Base-by-base conservation (phyloP, 495 filamentous ascomycete genomes). In the Mycothermus thermophilus region DNA sequence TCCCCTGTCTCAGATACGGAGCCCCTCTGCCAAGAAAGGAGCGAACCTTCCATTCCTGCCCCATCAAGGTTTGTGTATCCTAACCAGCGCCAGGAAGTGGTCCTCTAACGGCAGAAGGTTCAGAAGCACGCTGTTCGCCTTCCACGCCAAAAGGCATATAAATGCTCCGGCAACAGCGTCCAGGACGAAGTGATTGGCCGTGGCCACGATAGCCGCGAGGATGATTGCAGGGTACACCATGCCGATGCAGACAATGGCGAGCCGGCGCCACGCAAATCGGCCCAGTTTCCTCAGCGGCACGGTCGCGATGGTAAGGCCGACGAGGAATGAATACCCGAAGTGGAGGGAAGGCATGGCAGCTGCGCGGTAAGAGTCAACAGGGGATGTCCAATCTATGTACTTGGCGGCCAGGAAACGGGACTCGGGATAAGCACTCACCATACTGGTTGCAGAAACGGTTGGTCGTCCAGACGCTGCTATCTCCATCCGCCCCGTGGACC, bases 271-370 rank as follows among this genome's bases (percentile, higher is more conserved):
- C 9, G 41, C 47, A 8, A 52, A 18, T 12, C 37, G 41, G 11
- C 49, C 49, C 5, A 37, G 37, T 27, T 38, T 43, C 17, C 51
- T 25, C 5, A 55, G 43, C 23, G 51, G 51, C n/a, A 55, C 33
- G 16, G 49, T 45, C 10, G 72, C 64, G 37, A 84, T 67, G 0
- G 79, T 83, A 12, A 76, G 55, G 10, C 80, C 80, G 40, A 85
- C 77, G 50, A 80, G 69, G 21, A 86, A 71, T 5, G 80, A 76
- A 47, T 84, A 86, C 8, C 79, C 80, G 51, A 86, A 86, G 50
- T 86, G 79, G 42, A 86, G 67, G 11, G 75, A 77, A 5, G 80
- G 80, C 80, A 85, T 85, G 11, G 80, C 80, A 16, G 80, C 80
- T 55, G 13, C n/a, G n/a, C n/a, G n/a, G n/a, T n/a, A n/a, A n/a